Conservation (phyloP, 192 early-diverging fungal genomes). For the Diversispora eburnea region DNA sequence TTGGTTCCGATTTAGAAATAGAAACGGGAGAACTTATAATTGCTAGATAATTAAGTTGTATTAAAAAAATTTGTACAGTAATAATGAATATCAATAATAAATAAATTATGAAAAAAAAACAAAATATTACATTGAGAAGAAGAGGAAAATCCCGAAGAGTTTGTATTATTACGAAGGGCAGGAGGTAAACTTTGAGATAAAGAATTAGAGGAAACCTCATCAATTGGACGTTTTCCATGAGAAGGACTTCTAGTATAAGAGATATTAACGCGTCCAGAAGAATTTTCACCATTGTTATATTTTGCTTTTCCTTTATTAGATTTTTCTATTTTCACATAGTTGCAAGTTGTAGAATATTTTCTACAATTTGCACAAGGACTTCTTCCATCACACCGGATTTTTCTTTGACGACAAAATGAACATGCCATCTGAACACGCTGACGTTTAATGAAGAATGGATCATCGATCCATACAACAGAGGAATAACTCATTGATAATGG, state of each 20-base stretch:
- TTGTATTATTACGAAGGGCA: not conserved
- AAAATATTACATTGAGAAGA: conserved; percentile 1
- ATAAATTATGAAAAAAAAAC: not conserved
- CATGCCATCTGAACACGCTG: conserved; percentile 17
- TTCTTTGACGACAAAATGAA: conserved; percentile 17
- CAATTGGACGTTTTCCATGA: conserved; percentile 9
- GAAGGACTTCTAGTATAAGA: not conserved
- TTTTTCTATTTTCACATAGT: conserved; percentile 2
- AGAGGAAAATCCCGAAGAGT: not conserved
- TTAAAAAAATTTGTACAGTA: not conserved
- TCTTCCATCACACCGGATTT: conserved; percentile 14
- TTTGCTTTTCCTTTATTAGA: not conserved
- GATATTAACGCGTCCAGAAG: not conserved
- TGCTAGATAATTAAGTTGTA: not conserved
- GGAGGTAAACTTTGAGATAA: conserved; percentile 16
- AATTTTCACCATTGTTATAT: not conserved
- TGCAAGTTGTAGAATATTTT: conserved; percentile 8
- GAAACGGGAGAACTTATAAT: not conserved
- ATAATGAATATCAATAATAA: not conserved
- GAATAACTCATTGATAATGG: conserved; percentile 10
- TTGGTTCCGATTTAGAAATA: conserved; percentile 15
- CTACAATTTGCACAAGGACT: conserved; percentile 15
- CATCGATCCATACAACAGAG: conserved; percentile 17
- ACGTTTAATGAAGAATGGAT: conserved; percentile 18
- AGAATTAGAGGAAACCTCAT: not conserved